Evolutionary conservation across 1,284 basidiomycete species (phyloP), one percentile per base, ranked within the genome.

Genomic region (Ustilago tritici): DNA sequence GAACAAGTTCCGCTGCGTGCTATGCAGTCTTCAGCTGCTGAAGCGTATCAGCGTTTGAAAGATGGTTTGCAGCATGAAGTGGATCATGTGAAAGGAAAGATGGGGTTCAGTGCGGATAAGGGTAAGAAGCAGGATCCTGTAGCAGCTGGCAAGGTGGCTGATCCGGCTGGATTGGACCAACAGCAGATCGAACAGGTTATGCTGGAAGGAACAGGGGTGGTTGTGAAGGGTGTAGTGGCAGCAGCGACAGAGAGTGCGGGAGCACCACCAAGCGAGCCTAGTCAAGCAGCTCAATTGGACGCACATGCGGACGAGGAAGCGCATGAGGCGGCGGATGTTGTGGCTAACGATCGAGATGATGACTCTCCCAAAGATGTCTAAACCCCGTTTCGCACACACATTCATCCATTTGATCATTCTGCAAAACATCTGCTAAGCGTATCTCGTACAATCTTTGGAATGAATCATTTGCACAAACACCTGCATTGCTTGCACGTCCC

Each of bases 141-240:
- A 14, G 62, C 60, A 8, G 61, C 50, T 5, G 63, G 64, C 2
- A 58, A 65, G 14, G 74, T 50, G 17, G 69, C 46, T 10, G 70
- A 78, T 58, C 68, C 73, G n/a, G 66, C 70, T 1, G 80, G 76
- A 2, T 54, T 82, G 63, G 78, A 84, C 58, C 74, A 72, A 46
- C 76, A 82, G 28, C 69, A 80, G 58, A 54, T 84, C 19, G 78
- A 82, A 61, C 61, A 74, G 36, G 72, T 82, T 4, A 69, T 82
- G 49, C 47, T 84, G 32, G 66, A 78, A 31, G 82, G 82, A 2
- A 84, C 82, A 5, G 78, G 64, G 0, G 61, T 52, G 4, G 71
- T 72, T 14, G 68, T 62, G 5, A 52, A 23, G 11, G 56, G 31
- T 17, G 47, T n/a, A 31, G 31, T 14, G 43, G 36, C 36, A 12